These are phyloP conservation scores for Tremella yokohamensis DNA, from an alignment of 768 basidiomycete genomes.

Conservation along the genomic window DNA sequence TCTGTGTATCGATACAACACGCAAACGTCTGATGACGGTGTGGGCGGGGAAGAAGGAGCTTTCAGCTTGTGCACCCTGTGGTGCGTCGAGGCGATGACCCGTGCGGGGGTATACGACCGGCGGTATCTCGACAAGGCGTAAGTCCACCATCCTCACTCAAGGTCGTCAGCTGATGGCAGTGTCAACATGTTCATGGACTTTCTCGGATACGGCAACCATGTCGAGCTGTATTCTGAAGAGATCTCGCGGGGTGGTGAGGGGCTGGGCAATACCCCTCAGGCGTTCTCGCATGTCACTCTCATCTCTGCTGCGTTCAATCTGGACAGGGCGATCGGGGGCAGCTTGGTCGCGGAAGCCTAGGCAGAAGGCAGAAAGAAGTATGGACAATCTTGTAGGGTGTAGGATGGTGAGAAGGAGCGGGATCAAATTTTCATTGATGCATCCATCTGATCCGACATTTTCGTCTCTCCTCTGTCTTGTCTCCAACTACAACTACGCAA, in stretches of 20 bases:
- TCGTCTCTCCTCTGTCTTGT: no score
- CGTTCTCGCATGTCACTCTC: conserved; percentile 51
- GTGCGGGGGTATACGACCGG: conserved; percentile 75
- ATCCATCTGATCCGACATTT: no score
- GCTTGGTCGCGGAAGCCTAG: no score
- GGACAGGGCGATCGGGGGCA: conserved; percentile 37
- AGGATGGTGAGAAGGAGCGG: no score
- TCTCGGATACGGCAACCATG: conserved; percentile 70
- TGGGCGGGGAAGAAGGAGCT: conserved; percentile 90
- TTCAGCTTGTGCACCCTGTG: conserved; percentile 68
- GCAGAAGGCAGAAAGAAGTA: not conserved
- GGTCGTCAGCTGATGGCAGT: conserved; percentile 23
- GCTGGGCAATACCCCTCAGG: conserved; percentile 53
- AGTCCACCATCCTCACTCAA: conserved; percentile 33
- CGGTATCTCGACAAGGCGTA: conserved; percentile 62
- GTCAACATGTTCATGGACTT: conserved; percentile 73
- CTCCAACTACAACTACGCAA: no score
- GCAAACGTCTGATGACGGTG: conserved; percentile 78
- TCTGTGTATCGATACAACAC: conserved; percentile 78
- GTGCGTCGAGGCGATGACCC: conserved; percentile 83
- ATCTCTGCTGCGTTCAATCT: conserved; percentile 50
- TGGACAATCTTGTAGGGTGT: not conserved
- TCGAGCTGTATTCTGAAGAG: conserved; percentile 72
- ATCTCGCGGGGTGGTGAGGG: conserved; percentile 66
- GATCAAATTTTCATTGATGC: no score